Conservation (phyloP, 2,329 filamentous ascomycete species). For the Sclerotinia subarctica region DNA sequence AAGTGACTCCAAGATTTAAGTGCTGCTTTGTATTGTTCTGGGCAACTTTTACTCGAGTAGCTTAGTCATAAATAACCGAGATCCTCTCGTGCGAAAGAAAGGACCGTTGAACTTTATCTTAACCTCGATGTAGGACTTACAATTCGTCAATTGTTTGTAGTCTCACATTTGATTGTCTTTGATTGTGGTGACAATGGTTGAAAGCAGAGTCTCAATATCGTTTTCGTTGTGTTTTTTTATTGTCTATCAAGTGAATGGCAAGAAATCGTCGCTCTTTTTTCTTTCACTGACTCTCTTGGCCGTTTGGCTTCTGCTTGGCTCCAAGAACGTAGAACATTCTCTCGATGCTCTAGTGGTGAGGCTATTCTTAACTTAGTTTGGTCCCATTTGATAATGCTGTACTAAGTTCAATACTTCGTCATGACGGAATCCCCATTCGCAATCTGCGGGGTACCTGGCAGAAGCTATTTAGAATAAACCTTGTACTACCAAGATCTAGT, state of each 20-base stretch:
- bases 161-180: neutral
- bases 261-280: neutral
- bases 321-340: slow-evolving; percentile 10
- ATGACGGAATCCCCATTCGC: neutral
- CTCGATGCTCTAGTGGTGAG: neutral
- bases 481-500: neutral
- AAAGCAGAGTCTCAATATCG: neutral
- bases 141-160: neutral
- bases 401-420: neutral
- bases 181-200: neutral
- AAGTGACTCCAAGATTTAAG: neutral
- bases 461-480: neutral
- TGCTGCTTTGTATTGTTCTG: neutral
- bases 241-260: slow-evolving; percentile 5
- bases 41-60: neutral
- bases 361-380: neutral
- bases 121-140: neutral
- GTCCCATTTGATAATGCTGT: neutral
- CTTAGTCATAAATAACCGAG: slow-evolving; percentile 11
- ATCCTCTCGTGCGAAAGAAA: neutral
- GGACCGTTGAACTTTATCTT: slow-evolving; percentile 3
- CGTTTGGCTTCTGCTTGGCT: slow-evolving; percentile 3
- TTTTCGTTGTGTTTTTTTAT: neutral
- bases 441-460: neutral
- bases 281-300: neutral